These are phyloP conservation scores for Trichoderma sp. DNA, from an alignment of 2,329 filamentous ascomycete genomes.

Conservation along the genomic window DNA sequence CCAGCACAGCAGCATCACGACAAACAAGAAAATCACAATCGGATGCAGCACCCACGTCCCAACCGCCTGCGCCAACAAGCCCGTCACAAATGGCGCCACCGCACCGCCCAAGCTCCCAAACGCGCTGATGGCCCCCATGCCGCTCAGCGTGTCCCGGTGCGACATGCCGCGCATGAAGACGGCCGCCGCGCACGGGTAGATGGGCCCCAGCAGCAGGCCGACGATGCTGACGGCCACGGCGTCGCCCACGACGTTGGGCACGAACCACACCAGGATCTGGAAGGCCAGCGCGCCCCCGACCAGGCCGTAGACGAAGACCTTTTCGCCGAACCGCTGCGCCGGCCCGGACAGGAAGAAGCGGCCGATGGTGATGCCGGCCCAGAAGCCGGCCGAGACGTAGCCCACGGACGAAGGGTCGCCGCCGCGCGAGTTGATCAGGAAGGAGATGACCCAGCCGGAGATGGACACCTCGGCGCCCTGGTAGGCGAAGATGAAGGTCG, in stretches of 20 bases:
- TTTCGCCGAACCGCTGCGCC: conserved; percentile 67
- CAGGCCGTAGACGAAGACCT: conserved; percentile 61
- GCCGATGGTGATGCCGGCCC: conserved; percentile 72
- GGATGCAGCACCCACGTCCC: conserved; percentile 65
- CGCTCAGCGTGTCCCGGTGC: conserved; percentile 57
- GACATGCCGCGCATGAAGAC: conserved; percentile 61
- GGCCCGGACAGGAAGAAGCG: conserved; percentile 68
- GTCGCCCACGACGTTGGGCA: conserved; percentile 71
- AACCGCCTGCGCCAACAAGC: conserved; percentile 57
- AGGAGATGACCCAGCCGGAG: conserved; percentile 83
- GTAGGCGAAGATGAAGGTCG: conserved; percentile 81
- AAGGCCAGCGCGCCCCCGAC: conserved; percentile 61
- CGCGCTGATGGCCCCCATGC: conserved; percentile 64
- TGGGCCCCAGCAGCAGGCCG: conserved; percentile 71
- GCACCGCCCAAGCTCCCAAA: conserved; percentile 69
- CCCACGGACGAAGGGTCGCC: conserved; percentile 70
- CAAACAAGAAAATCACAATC: conserved; percentile 64
- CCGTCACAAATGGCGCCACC: conserved; percentile 63
- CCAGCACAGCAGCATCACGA: conserved; percentile 64
- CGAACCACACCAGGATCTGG: conserved; percentile 73
- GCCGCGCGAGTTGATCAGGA: conserved; percentile 68
- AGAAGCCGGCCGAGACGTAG: conserved; percentile 72
- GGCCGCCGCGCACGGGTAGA: conserved; percentile 71
- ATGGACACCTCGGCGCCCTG: conserved; percentile 82
- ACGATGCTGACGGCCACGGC: conserved; percentile 66